Evolutionary conservation across 495 filamentous ascomycete genomes (phyloP), one percentile per base, ranked within the genome.

Genomic region (Eremomyces bilateralis): DNA sequence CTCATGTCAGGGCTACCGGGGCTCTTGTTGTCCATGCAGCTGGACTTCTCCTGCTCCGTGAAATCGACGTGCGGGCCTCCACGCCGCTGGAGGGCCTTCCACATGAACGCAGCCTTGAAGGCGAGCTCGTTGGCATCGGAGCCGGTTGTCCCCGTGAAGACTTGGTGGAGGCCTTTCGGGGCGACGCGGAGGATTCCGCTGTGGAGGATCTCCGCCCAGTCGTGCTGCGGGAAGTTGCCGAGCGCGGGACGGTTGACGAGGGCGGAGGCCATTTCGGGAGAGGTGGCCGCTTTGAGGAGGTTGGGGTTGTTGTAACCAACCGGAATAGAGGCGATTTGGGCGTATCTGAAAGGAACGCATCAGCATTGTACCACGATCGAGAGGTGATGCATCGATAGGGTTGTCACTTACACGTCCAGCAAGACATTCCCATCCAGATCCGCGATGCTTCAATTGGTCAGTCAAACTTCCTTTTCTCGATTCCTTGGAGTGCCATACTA

Each of bases 51-150:
- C 44, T 80, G 73, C 21, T 71, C 62, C 15, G 80, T 75, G 60
- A 95, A 95, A 42, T 84, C 81, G 20, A 78, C 77, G 31, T 74
- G 49, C 38, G 65, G 53, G 17, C 84, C 84, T 45, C 88, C 88
- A 42, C 88, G 79, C 58, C 93, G 72, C 29, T 73, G 67, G 51
- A 83, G 81, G 16, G 84, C 76, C 41, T 76, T 76, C 70, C 79
- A 97, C 75, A 97, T 97, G 64, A 95, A 95, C 36, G 88, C 88
- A 24, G 88, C 88, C 57, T 97, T 97, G 67, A 84, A 99, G 33
- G 90, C 90, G n/a, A 81, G 82, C 58, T 99, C 90, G 62, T 94
- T 95, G 54, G 88, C 90, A 51, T 97, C 88, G 5, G 82, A 92
- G 43, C 88, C 88, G 34, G 85, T 71, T 71, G 83, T 80, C 44